Base-by-base conservation (phyloP, 208 protist species). In the Porcisia hertigi region DNA sequence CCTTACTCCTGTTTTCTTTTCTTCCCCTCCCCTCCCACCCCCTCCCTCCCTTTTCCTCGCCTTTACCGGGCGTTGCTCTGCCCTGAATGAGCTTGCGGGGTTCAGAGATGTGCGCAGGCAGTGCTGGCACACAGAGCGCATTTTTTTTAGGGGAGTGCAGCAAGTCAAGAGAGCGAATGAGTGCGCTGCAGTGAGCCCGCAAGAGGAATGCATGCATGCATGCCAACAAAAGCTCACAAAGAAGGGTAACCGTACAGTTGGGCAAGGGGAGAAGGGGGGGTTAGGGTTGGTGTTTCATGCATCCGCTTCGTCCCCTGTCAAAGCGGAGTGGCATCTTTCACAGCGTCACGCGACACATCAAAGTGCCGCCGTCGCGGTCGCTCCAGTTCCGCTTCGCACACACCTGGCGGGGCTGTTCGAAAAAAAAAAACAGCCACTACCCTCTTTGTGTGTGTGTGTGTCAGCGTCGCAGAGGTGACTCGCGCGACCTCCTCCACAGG, bases 281-380 rank as follows among this genome's bases (percentile, higher is more conserved):
- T 30, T n/a, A 2, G 20, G 2, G 43, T 25, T 2, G 1, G 47
- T 18, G 49, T 43, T 34, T 55, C 67, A 14, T 18, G 34, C 30
- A 25, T 20, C 16, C 49, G 30, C 8, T 23, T 16, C 52, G 14
- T 25, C 18, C 34, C 4, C 34, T 45, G 52, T 57, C 57, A 88
- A 5, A 94, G 66, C 0, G 87, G 86, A 34, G 79, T 82, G 9
- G 91, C 84, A 54, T 91, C 90, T 76, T 94, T 87, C 14, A 92
- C 87, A 1, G 86, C 86, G n/a, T 81, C 82, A 52, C 20, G 20
- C 18, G 52, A 49, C 18, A 63, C 64, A 47, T 73, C 59, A 0
- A 74, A 18, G 52, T 57, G 67, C 14, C 49, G 43, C 14, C 59
- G 77, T 57, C 55, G 58, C 23, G 77, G 77, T 8, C 71, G 72